A percentile compares a stretch with the other conserved stretches of the same genome.
Evolutionary conservation across 306 rosid genomes (phyloP).

Genomic region (Arachis hypogaea): DNA sequence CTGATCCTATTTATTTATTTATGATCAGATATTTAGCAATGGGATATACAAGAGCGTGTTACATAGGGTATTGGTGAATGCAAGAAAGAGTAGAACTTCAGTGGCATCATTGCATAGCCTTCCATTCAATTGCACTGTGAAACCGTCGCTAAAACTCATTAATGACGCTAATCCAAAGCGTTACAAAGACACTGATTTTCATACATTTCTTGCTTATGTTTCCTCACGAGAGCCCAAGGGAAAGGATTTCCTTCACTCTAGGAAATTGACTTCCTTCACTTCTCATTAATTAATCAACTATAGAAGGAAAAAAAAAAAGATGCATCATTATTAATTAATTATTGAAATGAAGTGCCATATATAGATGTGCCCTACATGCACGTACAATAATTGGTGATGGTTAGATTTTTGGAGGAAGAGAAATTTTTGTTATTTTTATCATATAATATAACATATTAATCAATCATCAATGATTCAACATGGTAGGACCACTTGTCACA

Average conservation of each 20-base stretch:
- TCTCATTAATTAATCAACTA: not conserved
- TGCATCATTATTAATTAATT: not conserved
- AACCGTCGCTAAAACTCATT: constrained; percentile 68
- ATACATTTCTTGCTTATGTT: constrained; percentile 59
- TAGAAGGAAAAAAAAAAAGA: not conserved
- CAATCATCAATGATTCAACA: constrained; percentile 8
- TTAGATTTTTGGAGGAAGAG: not conserved
- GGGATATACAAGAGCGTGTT: constrained; percentile 90
- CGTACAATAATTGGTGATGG: not conserved
- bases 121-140: constrained; percentile 48
- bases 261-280: constrained; percentile 51
- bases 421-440: not conserved
- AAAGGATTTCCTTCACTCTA: constrained; percentile 74
- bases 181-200: constrained; percentile 71
- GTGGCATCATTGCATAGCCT: constrained; percentile 81
- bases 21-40: constrained; percentile 78
- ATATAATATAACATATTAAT: constrained; percentile 5
- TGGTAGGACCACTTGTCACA: constrained; percentile 1
- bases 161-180: constrained; percentile 66
- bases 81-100: constrained; percentile 52
- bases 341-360: not conserved
- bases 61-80: constrained; percentile 78
- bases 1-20: not conserved
- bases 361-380: not conserved
- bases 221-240: constrained; percentile 59